Evolutionary conservation across 768 basidiomycete species (phyloP), one percentile per base, ranked within the genome.

Genomic region (Trametes sanguinea): DNA sequence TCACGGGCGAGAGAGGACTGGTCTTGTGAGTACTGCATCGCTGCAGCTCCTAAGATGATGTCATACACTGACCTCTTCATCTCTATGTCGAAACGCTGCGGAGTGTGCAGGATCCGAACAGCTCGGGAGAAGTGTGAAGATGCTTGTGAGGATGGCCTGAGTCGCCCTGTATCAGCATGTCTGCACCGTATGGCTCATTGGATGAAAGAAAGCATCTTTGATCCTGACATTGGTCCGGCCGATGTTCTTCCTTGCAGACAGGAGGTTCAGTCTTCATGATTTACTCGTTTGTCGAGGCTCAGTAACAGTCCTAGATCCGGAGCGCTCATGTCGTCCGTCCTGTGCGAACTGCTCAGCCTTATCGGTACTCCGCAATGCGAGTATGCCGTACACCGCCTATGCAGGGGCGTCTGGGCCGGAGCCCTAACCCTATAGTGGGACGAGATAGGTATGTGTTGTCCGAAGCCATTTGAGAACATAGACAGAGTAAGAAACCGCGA

Each of bases 361-460:
- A 64, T 60, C 59, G 51, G 54, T 40, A 17, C 51, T 51, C 47
- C 57, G 57, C 27, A 39, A 39, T 9, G 39, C 39, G 57, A 51
- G 13, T 8, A 59, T 59, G 57, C 57, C 57, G 57, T 59, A 51
- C 42, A 45, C 11, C 50, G 57, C 57, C 27, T 51, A 29, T 22
- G 27, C 10, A 30, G 29, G 57, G 51, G 55, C 52, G 46, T 17
- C 53, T 58, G 57, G 39, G 35, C 54, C 50, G 44, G 43, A 46
- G 63, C 58, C 54, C 57, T 57, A 60, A 64, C 58, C 58, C 54
- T 40, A 52, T n/a, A 52, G 43, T 35, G 39, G 10, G 17, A 54
- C 53, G 45, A 43, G 59, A 56, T 60, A 32, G 51, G 63, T 53
- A 64, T 64, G 51, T 64, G 46, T 27, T 40, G 54, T 42, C 63